These are phyloP conservation scores for Boechera stricta DNA, from an alignment of 345 rosid species.

Conservation along the genomic window DNA sequence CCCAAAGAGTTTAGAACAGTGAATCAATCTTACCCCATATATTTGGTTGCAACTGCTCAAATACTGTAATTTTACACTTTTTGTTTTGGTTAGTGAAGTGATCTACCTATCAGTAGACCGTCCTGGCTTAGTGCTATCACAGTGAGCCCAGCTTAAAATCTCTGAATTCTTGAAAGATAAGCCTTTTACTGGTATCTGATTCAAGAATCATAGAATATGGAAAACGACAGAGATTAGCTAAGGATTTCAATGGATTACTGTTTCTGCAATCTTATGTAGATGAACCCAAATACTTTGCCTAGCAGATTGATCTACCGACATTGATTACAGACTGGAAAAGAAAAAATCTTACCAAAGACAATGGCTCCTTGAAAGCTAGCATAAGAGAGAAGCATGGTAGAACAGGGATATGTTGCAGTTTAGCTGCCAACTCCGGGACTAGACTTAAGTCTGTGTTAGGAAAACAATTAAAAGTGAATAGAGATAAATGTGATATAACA, in stretches of 20 bases:
- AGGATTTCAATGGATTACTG: background rate
- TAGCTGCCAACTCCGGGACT: conserved; percentile 55
- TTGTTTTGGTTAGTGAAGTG: conserved; percentile 11
- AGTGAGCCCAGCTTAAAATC: conserved; percentile 73
- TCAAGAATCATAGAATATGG: conserved; percentile 20
- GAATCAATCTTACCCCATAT: conserved; percentile 17
- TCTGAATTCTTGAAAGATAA: conserved; percentile 67
- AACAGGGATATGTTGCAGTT: conserved; percentile 68
- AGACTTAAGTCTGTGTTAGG: conserved; percentile 63
- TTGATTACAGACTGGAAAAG: conserved; percentile 5
- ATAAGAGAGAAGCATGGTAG: conserved; percentile 79
- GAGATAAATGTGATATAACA: conserved; percentile 1
- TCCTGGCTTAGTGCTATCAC: conserved; percentile 84
- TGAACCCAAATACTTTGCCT: conserved; percentile 11
- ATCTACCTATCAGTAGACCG: conserved; percentile 64
- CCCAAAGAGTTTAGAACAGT: background rate
- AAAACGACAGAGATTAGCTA: conserved; percentile 17
- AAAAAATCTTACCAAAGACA: conserved; percentile 60
- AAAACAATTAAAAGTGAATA: conserved; percentile 25
- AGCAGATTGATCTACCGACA: conserved; percentile 7
- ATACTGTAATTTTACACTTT: background rate
- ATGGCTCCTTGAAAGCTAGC: conserved; percentile 80
- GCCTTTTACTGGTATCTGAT: conserved; percentile 73
- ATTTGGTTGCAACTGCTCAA: background rate
- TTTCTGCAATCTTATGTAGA: background rate